phyloP scores from a whole-genome alignment of 768 basidiomycete genomes.

The Leccinellum rugosiceps region DNA sequence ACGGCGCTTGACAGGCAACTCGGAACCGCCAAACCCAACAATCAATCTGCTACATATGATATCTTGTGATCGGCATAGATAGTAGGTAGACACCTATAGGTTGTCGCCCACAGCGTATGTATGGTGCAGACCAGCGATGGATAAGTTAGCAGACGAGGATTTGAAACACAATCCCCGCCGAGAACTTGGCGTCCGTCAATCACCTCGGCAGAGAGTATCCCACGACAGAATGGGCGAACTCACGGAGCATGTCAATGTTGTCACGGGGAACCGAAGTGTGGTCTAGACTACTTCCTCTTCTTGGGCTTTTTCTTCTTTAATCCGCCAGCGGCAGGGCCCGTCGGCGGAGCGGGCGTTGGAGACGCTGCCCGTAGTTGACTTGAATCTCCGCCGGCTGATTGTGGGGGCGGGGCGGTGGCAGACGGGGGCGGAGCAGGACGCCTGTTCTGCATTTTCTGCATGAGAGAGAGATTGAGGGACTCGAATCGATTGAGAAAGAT shows the following conservation, averaged over 20 bases:
- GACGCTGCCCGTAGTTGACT: conserved; percentile 33
- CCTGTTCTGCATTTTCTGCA: conserved; percentile 82
- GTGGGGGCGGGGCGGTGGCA: conserved; percentile 10
- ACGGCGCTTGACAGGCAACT: conserved; percentile 1
- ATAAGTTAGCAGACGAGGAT: conserved; percentile 3
- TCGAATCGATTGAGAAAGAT: conserved; percentile 97
- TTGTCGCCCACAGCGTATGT: neutral
- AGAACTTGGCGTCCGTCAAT: conserved; percentile 4
- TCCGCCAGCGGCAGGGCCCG: conserved; percentile 47
- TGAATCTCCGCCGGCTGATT: conserved; percentile 19
- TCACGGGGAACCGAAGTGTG: conserved; percentile 1
- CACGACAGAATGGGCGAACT: conserved; percentile 5
- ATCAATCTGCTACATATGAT: neutral
- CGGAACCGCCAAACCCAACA: neutral
- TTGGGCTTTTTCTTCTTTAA: conserved; percentile 83
- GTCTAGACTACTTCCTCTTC: conserved; percentile 60
- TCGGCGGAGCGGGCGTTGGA: conserved; percentile 30
- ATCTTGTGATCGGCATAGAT: neutral
- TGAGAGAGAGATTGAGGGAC: conserved; percentile 79
- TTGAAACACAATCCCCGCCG: conserved; percentile 1
- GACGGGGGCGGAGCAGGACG: conserved; percentile 35
- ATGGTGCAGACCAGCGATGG: conserved; percentile 3
- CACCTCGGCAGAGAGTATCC: neutral
- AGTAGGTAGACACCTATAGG: neutral
- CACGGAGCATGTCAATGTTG: conserved; percentile 9